Conservation (phyloP, 805 yeast species). For the Ogataea allantospora region DNA sequence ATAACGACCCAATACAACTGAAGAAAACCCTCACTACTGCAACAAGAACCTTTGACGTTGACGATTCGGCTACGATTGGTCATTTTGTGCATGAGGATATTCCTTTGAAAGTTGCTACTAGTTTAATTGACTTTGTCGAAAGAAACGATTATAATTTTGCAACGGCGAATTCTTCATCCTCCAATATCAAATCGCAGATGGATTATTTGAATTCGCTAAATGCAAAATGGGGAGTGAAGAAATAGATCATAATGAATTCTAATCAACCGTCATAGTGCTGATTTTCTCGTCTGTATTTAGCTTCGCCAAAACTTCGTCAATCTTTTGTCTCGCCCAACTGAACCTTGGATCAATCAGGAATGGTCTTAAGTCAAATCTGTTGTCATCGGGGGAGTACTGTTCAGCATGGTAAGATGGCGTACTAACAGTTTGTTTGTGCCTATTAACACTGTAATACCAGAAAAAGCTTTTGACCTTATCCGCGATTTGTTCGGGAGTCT, state of each 20-base stretch:
- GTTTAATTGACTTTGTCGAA: conserved; percentile 48
- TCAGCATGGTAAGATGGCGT: conserved; percentile 98
- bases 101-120: conserved; percentile 63
- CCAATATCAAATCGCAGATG: conserved; percentile 24
- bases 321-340: conserved; percentile 85
- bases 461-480: conserved; percentile 90
- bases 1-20: conserved; percentile 25
- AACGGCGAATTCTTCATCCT: conserved; percentile 19
- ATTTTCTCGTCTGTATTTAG: conserved; percentile 40
- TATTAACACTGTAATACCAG: conserved; percentile 89
- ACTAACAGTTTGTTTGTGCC: conserved; percentile 96
- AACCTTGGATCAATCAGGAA: conserved; percentile 87
- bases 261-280: conserved; percentile 46
- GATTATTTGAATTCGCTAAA: conserved; percentile 30
- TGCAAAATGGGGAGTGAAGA: conserved; percentile 35
- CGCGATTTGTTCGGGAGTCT: conserved; percentile 82
- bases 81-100: conserved; percentile 96
- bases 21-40: conserved; percentile 26
- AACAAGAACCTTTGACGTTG: conserved; percentile 20
- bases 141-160: conserved; percentile 38
- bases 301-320: conserved; percentile 73
- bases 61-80: conserved; percentile 56
- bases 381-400: conserved; percentile 97
- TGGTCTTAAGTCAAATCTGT: conserved; percentile 94
- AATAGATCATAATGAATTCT: conserved; percentile 8